phyloP scores from a whole-genome alignment of 23 red algal genomes.

The Pyropia haitanensis region DNA sequence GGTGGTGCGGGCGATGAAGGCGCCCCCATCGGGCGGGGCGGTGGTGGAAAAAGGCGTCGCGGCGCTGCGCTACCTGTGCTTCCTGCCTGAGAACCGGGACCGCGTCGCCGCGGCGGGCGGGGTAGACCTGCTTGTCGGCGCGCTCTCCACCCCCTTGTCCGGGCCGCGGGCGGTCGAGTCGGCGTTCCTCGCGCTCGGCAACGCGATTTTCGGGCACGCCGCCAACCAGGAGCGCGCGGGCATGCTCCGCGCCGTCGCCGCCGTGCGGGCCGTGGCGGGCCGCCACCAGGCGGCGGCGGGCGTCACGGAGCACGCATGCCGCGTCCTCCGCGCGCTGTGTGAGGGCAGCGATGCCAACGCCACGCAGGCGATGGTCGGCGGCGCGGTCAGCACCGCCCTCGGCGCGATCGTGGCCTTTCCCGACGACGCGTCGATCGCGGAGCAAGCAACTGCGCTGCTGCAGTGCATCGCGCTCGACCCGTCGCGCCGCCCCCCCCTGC shows the following conservation, averaged over 20 bases:
- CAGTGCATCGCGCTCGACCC: slow-evolving; percentile 25
- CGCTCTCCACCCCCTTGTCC: slow-evolving; percentile 4
- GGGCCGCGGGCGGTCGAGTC: slow-evolving; percentile 22
- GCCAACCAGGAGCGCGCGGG: slow-evolving; percentile 39
- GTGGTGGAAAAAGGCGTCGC: slow-evolving; percentile 49
- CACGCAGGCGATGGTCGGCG: slow-evolving; percentile 18
- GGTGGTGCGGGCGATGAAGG: slow-evolving; percentile 32
- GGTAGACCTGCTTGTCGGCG: slow-evolving; percentile 35
- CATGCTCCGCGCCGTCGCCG: slow-evolving; percentile 17
- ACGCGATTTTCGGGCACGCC: slow-evolving; percentile 40
- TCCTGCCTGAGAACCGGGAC: slow-evolving; percentile 43
- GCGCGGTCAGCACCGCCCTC: slow-evolving; percentile 37
- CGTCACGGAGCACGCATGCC: slow-evolving; percentile 60
- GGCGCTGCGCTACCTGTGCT: slow-evolving; percentile 48
- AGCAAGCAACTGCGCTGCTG: slow-evolving; percentile 61
- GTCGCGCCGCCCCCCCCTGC: slow-evolving; percentile 10
- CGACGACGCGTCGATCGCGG: slow-evolving; percentile 35
- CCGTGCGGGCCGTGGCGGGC: slow-evolving; percentile 30
- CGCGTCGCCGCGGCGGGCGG: slow-evolving; percentile 11
- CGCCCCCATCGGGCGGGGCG: slow-evolving; percentile 18
- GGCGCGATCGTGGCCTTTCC: slow-evolving; percentile 61
- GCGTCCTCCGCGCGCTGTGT: slow-evolving; percentile 43
- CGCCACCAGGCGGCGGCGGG: slow-evolving; percentile 10
- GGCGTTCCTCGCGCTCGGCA: slow-evolving; percentile 49
- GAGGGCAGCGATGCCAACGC: slow-evolving; percentile 45